phyloP scores from a whole-genome alignment of 176 grass and related monocot genomes.

The Zizania latifolia region DNA sequence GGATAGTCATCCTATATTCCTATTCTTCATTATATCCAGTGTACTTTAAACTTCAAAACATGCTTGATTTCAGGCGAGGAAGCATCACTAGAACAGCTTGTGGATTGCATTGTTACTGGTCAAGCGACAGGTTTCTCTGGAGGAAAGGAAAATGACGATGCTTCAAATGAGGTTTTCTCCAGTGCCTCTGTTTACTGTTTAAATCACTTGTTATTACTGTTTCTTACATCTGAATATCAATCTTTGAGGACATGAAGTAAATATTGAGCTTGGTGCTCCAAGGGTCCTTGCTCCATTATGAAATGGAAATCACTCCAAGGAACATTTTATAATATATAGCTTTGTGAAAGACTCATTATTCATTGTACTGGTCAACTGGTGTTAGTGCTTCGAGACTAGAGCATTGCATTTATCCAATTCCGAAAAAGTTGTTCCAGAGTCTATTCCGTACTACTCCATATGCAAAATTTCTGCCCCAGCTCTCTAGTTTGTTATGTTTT shows the following conservation, averaged over 20 bases:
- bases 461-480: neutral
- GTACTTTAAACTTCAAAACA: constrained; percentile 13
- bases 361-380: neutral
- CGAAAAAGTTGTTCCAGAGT: neutral
- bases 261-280: neutral
- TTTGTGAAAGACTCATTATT: neutral
- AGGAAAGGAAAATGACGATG: constrained; percentile 29
- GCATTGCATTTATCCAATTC: constrained; percentile 7
- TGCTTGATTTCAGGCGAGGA: constrained; percentile 57
- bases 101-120: constrained; percentile 64
- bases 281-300: neutral
- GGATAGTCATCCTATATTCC: neutral
- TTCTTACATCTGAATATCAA: constrained; percentile 4
- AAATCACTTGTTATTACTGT: neutral
- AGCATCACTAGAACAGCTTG: constrained; percentile 53
- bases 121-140: constrained; percentile 31
- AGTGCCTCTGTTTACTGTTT: constrained; percentile 10
- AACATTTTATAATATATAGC: neutral
- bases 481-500: neutral
- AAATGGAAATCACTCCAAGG: neutral
- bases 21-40: constrained; percentile 6
- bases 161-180: constrained; percentile 39
- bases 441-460: neutral
- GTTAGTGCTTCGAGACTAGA: constrained; percentile 6
- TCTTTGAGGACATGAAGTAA: neutral